phyloP scores from a whole-genome alignment of 106 monocot species.

The Acanthochlamys bracteata region DNA sequence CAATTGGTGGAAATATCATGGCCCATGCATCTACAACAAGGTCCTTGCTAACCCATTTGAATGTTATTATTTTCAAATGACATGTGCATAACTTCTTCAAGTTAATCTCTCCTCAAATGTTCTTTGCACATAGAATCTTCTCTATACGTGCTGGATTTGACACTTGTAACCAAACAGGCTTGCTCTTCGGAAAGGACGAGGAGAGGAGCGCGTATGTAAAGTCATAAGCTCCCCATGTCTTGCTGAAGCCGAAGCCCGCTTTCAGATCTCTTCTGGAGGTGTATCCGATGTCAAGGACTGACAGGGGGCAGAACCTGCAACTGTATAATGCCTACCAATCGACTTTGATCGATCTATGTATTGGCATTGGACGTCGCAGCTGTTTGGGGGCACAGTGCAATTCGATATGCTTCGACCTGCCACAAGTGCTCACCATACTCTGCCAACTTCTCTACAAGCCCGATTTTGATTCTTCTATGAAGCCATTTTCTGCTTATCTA shows the following conservation, averaged over 20 bases:
- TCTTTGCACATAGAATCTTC: too few relatives aligned
- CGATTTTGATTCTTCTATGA: too few relatives aligned
- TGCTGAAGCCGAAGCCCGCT: conserved; percentile 80
- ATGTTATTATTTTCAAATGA: not conserved
- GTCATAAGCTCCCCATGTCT: conserved; percentile 73
- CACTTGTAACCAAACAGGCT: conserved; percentile 22
- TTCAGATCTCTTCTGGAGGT: conserved; percentile 67
- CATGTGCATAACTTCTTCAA: not conserved
- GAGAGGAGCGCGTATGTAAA: conserved; percentile 71
- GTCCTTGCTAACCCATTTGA: conserved; percentile 16
- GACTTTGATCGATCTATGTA: not conserved
- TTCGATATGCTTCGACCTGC: not conserved
- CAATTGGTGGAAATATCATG: conserved; percentile 97
- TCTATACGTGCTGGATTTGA: not conserved
- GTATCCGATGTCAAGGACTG: conserved; percentile 72
- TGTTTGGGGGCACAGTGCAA: not conserved
- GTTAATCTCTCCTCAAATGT: not conserved
- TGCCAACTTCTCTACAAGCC: too few relatives aligned
- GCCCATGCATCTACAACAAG: conserved; percentile 96
- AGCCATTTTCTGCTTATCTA: too few relatives aligned
- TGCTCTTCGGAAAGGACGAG: conserved; percentile 59
- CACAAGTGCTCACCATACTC: not conserved
- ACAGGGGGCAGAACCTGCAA: conserved; percentile 5
- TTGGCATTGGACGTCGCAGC: not conserved
- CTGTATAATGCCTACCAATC: not conserved